phyloP scores from a whole-genome alignment of 441 rosid genomes.

The Mallotus repandus region DNA sequence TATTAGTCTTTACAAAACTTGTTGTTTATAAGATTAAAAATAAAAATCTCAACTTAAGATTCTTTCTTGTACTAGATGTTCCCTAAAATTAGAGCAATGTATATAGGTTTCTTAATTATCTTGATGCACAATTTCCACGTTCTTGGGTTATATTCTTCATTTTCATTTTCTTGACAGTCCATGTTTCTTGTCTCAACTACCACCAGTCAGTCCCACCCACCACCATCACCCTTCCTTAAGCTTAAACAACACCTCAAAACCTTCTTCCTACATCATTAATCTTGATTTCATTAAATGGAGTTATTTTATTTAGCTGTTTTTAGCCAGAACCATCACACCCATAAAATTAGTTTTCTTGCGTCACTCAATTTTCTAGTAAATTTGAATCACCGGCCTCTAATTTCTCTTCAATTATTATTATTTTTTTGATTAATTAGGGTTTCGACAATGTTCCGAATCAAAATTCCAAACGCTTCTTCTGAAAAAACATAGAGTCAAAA shows the following conservation, averaged over 20 bases:
- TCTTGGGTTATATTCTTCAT: background rate
- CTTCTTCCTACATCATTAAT: background rate
- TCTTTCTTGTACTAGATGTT: background rate
- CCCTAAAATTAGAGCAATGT: background rate
- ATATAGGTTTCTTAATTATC: background rate
- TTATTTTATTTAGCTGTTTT: background rate
- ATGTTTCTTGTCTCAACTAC: slow-evolving; percentile 1
- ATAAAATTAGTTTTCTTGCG: background rate
- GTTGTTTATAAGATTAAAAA: no score
- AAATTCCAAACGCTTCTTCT: no score
- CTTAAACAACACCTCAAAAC: background rate
- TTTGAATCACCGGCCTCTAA: no score
- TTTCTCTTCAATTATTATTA: no score
- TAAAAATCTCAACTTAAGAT: background rate
- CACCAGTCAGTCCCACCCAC: slow-evolving; percentile 1
- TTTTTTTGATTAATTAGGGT: no score
- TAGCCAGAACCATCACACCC: background rate
- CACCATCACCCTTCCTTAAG: background rate
- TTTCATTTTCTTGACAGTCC: slow-evolving; percentile 10
- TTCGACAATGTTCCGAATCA: no score
- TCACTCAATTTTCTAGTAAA: no score
- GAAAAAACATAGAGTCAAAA: no score
- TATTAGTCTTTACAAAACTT: background rate
- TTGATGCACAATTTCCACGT: background rate
- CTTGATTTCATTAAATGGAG: background rate